Percentiles rank a stretch among this genome's conserved stretches.
Conservation (phyloP, 2,329 filamentous ascomycete species). For the Colletotrichum sojae region DNA sequence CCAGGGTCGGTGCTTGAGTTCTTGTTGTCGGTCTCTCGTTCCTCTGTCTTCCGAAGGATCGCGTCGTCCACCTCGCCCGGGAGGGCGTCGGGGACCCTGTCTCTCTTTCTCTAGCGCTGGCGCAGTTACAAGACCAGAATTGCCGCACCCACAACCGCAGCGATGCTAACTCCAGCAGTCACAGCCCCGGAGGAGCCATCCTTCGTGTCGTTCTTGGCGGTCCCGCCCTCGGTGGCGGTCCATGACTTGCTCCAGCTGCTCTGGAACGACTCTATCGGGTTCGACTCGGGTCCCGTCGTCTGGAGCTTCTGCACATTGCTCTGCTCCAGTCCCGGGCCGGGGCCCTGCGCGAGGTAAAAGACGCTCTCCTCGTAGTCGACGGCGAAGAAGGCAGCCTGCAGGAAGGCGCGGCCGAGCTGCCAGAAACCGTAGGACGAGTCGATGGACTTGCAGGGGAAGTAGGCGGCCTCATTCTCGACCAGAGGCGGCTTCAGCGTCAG, state of each 20-base stretch:
- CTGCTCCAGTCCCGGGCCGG: slow-evolving; percentile 39
- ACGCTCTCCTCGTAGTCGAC: slow-evolving; percentile 40
- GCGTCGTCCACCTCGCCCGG: slow-evolving; percentile 2
- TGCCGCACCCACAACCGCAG: background rate
- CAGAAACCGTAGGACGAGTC: background rate
- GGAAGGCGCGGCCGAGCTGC: slow-evolving; percentile 43
- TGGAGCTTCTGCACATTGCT: slow-evolving; percentile 27
- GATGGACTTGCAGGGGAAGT: slow-evolving; percentile 43
- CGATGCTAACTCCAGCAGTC: background rate
- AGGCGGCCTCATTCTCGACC: slow-evolving; percentile 42
- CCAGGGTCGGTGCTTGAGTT: too few species aligned
- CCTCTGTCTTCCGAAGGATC: background rate
- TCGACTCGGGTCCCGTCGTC: slow-evolving; percentile 4
- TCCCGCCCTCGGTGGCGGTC: background rate
- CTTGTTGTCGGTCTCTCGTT: too few species aligned
- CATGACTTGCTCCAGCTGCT: slow-evolving; percentile 12
- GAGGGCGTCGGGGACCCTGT: background rate
- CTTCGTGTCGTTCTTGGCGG: background rate
- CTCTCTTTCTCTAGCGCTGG: background rate
- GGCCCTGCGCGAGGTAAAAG: slow-evolving; percentile 43
- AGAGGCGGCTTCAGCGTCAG: slow-evolving; percentile 56
- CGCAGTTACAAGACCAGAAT: background rate
- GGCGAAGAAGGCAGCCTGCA: slow-evolving; percentile 42
- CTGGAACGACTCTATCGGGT: slow-evolving; percentile 10
- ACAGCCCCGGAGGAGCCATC: background rate